Base-by-base conservation (phyloP, 371 early-diverging fungal species). In the Lichtheimia ornata region DNA sequence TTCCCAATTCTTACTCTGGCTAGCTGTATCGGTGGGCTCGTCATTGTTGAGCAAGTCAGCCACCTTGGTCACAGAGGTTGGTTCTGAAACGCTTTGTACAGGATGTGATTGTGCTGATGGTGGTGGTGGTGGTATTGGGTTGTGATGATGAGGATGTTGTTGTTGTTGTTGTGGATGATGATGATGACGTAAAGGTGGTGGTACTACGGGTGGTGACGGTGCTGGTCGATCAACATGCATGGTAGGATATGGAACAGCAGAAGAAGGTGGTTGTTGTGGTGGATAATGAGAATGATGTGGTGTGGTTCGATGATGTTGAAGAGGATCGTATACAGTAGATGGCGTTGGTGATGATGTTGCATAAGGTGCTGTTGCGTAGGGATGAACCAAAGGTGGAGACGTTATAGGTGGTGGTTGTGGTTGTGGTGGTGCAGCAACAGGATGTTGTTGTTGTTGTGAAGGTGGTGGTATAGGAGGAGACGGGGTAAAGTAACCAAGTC, bases 1-100 rank as follows among this genome's bases (percentile, higher is more conserved):
- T 63, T 81, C 75, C 81, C 81, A 81, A 50, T 67, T 76, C 42
- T 65, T 69, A 61, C 67, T 70, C 56, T 70, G 73, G 28, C 71
- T 65, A 30, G 45, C 56, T 24, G 68, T 55, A 27, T 81, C 76
- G 18, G 74, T 58, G n/a, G 81, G 71, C 42, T 81, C 81, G 56
- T 81, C 81, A 58, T 66, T 81, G 45, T 81, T 81, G 17, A 81
- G 66, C 41, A 81, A 50, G 61, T 81, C 81, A 25, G 81, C 73
- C 14, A 81, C 81, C 45, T 75, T 77, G 2, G 81, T 81, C 2
- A 81, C 81, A 2, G 65, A 28, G 4, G 65, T 11, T 6, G 57
- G 27, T 50, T 61, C 15, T 42, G 63, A 15, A 24, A 20, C n/a
- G 59, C 55, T n/a, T 14, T 35, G 35, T 35, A 35, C 35, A 35